Conservation (phyloP, 139 green algal species). For the Closterium sp. region DNA sequence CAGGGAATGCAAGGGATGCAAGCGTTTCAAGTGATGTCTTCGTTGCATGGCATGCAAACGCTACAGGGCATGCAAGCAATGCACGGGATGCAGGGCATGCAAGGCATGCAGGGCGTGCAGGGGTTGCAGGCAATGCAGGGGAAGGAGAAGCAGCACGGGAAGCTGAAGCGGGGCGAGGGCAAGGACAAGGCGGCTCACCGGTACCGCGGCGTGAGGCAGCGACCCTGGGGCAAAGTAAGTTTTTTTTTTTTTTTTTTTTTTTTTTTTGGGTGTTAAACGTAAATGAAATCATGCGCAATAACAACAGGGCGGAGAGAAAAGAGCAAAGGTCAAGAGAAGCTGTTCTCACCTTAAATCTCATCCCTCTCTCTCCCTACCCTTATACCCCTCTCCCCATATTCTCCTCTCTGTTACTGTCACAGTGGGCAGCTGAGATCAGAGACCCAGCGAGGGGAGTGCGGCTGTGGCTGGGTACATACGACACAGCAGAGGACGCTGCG, state of each 20-base stretch:
- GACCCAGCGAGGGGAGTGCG: constrained; percentile 82
- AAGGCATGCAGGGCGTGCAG: background rate
- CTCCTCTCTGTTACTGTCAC: background rate
- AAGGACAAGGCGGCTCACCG: background rate
- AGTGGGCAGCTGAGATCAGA: constrained; percentile 92
- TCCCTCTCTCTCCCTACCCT: background rate
- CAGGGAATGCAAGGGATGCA: background rate
- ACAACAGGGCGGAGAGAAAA: no score
- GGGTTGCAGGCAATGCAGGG: background rate
- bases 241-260: no score
- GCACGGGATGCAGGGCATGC: no score
- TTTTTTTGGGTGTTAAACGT: no score
- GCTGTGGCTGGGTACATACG: constrained; percentile 92
- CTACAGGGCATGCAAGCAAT: background rate
- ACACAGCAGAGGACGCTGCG: constrained; percentile 92
- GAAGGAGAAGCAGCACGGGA: constrained; percentile 1
- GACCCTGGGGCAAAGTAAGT: constrained; percentile 87
- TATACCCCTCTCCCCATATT: background rate
- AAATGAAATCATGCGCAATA: no score
- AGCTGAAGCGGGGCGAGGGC: background rate
- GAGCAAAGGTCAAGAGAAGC: no score
- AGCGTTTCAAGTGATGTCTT: no score
- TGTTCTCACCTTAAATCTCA: constrained; percentile 34
- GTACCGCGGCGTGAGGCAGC: constrained; percentile 89
- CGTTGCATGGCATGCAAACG: background rate